Conservation (phyloP, 2,329 filamentous ascomycete species). For the Claviceps africana region DNA sequence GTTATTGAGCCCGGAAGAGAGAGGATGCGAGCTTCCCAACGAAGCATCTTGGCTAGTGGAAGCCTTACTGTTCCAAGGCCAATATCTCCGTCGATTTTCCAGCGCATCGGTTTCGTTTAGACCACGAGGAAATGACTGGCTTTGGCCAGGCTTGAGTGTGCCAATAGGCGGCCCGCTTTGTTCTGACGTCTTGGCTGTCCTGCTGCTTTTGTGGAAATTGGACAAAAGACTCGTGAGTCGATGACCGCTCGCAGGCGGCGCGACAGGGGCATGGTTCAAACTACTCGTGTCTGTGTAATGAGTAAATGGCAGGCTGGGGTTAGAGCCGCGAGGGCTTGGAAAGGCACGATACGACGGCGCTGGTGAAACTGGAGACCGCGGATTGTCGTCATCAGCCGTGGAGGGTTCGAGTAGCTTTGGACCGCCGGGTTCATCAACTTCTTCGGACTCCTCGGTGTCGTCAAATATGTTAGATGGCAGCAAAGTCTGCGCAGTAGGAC, state of each 20-base stretch:
- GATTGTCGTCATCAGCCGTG: slow-evolving; percentile 24
- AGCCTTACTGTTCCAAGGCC: slow-evolving; percentile 44
- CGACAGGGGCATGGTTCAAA: slow-evolving; percentile 25
- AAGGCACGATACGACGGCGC: slow-evolving; percentile 41
- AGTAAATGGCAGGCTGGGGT: slow-evolving; percentile 42
- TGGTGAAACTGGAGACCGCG: slow-evolving; percentile 49
- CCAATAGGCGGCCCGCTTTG: slow-evolving; percentile 47
- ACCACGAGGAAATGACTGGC: slow-evolving; percentile 59
- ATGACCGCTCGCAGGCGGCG: slow-evolving; percentile 16
- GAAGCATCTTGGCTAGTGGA: slow-evolving; percentile 30
- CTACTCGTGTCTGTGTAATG: slow-evolving; percentile 30
- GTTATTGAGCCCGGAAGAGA: slow-evolving; percentile 29
- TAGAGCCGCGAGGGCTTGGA: slow-evolving; percentile 48
- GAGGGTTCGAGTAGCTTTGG: slow-evolving; percentile 21
- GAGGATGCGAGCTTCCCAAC: slow-evolving; percentile 20
- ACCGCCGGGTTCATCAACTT: slow-evolving; percentile 24
- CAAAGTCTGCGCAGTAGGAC: slow-evolving; percentile 60
- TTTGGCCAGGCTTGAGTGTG: slow-evolving; percentile 55
- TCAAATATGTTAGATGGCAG: slow-evolving; percentile 55
- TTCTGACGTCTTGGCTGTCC: slow-evolving; percentile 38
- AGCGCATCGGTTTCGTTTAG: slow-evolving; percentile 40
- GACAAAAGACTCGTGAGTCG: slow-evolving; percentile 41
- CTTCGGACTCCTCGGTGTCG: slow-evolving; percentile 41
- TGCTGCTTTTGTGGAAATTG: slow-evolving; percentile 45
- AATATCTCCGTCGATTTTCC: slow-evolving; percentile 41